Percentiles rank a stretch among this genome's conserved stretches.
Conservation (phyloP, 83 land plant genomes). For the Picea abies region DNA sequence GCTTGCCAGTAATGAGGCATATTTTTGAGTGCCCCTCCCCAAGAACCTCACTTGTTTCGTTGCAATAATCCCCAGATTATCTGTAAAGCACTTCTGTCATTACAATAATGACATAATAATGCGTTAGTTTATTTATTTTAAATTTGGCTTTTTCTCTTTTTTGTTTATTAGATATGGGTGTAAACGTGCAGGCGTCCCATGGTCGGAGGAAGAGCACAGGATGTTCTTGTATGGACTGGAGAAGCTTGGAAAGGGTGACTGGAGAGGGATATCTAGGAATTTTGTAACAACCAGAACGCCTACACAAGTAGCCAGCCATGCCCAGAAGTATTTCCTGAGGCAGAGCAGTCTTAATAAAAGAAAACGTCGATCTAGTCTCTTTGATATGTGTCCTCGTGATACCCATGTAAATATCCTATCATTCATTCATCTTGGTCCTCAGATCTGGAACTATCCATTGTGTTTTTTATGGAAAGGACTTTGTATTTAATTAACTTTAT, state of each 20-base stretch:
- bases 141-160: too few species aligned
- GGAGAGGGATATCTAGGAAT: constrained; percentile 43
- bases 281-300: constrained; percentile 30
- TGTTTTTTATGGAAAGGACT: background rate
- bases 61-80: too few species aligned
- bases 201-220: constrained; percentile 41
- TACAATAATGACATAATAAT: too few species aligned
- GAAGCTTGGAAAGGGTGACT: constrained; percentile 36
- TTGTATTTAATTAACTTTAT: background rate
- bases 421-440: background rate
- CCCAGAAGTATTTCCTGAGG: constrained; percentile 44
- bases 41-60: too few species aligned
- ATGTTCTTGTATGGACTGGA: constrained; percentile 30
- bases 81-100: too few species aligned
- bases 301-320: constrained; percentile 37
- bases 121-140: too few species aligned
- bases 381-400: constrained; percentile 16
- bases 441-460: background rate
- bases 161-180: too few species aligned
- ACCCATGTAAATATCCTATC: background rate
- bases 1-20: too few species aligned
- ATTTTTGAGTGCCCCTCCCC: too few species aligned
- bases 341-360: constrained; percentile 16
- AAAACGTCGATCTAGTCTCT: constrained; percentile 37
- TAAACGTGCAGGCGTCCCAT: constrained; percentile 19